Evolutionary conservation across 441 rosid species (phyloP), one percentile per base, ranked within the genome.

Genomic region (Erodium texanum): DNA sequence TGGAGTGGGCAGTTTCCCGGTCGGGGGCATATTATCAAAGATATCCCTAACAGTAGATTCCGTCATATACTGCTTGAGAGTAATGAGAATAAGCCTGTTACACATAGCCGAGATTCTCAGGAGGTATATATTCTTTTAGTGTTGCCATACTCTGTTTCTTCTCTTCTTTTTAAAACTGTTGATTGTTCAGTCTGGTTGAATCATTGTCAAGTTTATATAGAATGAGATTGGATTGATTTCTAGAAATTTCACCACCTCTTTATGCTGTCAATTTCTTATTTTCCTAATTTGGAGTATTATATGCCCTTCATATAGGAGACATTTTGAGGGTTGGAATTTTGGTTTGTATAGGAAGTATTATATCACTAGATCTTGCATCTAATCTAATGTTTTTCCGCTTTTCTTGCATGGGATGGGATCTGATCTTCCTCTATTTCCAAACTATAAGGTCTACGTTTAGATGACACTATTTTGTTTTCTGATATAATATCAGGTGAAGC

Each of bases 1-100:
- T 93, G 98, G 98, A 86, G 90, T 69, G 98, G 98, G 24, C 88
- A 85, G 71, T 93, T 93, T 83, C 89, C 92, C 4, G 85, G 90
- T 58, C 89, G 83, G 82, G 90, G 98, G 98, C 97, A 86, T 73
- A 73, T 90, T 69, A 85, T 93, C 19, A 93, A 93, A 80, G 98
- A 93, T 78, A 85, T 93, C 14, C 97, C 98, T n/a, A 90, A 93
- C 75, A 83, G 87, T 77, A 80, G 80, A 65, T 80, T 93, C 87
- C 89, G 87, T 79, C 97, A 93, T 71, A 91, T 93, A 12, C 87
- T 81, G 20, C 90, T 93, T 1, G 97, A 89, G 78, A 90, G 91
- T 80, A 93, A 93, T 65, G 98, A 93, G 82, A 90, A 90, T 81
- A 93, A 93, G 54, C 97, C 98, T 11, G 97, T 90, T 24, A 90